Conservation (phyloP, 345 rosid species). For the Hirschfeldia incana region DNA sequence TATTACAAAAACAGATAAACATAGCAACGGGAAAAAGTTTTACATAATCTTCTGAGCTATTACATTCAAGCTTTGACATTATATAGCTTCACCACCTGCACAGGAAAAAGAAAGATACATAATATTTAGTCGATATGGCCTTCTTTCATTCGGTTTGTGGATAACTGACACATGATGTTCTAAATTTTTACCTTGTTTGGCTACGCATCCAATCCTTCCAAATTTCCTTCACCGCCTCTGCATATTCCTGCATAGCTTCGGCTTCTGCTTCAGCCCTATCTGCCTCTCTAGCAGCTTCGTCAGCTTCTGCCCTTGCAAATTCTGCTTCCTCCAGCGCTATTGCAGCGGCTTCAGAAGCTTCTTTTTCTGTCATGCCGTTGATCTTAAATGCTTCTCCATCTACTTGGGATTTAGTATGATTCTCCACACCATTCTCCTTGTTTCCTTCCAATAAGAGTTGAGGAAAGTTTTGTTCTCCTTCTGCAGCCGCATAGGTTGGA, state of each 20-base stretch:
- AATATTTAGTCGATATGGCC: background rate
- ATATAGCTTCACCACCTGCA: conserved; percentile 11
- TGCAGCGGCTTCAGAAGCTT: conserved; percentile 92
- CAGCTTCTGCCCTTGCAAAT: conserved; percentile 84
- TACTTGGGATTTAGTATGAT: conserved; percentile 52
- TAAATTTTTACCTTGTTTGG: conserved; percentile 41
- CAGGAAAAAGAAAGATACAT: background rate
- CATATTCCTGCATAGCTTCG: conserved; percentile 73
- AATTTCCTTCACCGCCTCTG: conserved; percentile 57
- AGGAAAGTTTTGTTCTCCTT: conserved; percentile 42
- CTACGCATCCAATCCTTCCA: conserved; percentile 42
- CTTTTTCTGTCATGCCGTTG: conserved; percentile 70
- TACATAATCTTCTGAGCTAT: conserved; percentile 6
- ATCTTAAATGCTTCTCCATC: conserved; percentile 60
- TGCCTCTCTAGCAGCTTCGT: conserved; percentile 83
- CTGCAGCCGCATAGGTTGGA: conserved; percentile 43
- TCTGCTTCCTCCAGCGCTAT: conserved; percentile 91
- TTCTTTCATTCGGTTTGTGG: conserved; percentile 1
- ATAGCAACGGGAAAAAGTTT: background rate
- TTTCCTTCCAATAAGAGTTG: conserved; percentile 57
- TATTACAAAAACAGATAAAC: conserved; percentile 7
- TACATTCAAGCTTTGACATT: background rate
- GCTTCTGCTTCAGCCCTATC: conserved; percentile 84
- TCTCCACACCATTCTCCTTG: conserved; percentile 49
- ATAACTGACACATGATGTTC: background rate